phyloP scores from a whole-genome alignment of 2,329 filamentous ascomycete genomes.

The Trichoderma simmonsii region DNA sequence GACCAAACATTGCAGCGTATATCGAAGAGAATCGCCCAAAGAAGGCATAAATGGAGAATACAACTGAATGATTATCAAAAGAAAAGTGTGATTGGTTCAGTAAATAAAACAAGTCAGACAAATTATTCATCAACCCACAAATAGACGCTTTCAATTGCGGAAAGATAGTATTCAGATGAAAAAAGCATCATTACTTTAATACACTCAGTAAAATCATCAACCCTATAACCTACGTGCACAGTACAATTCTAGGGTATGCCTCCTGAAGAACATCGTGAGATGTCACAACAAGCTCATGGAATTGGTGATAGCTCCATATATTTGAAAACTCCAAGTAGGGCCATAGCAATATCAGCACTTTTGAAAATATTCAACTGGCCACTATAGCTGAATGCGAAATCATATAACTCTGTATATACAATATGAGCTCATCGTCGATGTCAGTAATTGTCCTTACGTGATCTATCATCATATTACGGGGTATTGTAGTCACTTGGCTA shows the following conservation, averaged over 20 bases:
- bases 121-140: neutral
- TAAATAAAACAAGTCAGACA: neutral
- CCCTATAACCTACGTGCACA: neutral
- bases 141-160: neutral
- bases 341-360: neutral
- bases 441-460: neutral
- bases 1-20: constrained; percentile 2
- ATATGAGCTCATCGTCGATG: neutral
- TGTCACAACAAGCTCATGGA: neutral
- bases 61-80: neutral
- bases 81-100: fast-evolving
- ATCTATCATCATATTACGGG: neutral
- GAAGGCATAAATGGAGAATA: neutral
- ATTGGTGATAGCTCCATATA: neutral
- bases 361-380: neutral
- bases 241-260: too few species aligned
- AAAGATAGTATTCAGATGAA: neutral
- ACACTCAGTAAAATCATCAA: neutral
- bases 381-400: neutral
- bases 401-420: neutral
- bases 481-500: neutral
- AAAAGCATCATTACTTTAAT: neutral
- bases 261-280: neutral
- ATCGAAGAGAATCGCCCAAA: neutral
- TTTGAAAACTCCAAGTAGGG: neutral